Evolutionary conservation across 306 rosid genomes (phyloP), one percentile per base, ranked within the genome.

Genomic region (Alnus glutinosa): DNA sequence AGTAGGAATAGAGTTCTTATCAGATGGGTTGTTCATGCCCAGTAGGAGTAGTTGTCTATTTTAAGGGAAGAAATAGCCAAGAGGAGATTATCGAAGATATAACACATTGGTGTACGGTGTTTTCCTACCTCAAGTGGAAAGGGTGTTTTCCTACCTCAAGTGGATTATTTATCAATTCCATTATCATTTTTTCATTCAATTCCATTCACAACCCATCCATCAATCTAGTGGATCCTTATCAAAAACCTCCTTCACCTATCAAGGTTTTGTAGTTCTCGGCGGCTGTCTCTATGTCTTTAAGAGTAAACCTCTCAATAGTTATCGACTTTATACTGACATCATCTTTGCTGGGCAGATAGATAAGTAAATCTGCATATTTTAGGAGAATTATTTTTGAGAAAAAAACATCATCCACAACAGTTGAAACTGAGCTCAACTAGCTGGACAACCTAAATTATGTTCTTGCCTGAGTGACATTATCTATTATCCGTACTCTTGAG

Each of bases 161-260:
- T n/a, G n/a, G n/a, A n/a, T n/a, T n/a, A n/a, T n/a, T n/a, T n/a
- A n/a, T n/a, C n/a, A n/a, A n/a, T n/a, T n/a, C n/a, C n/a, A n/a
- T n/a, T n/a, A n/a, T n/a, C n/a, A n/a, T n/a, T n/a, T n/a, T n/a
- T n/a, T n/a, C n/a, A n/a, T n/a, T n/a, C n/a, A n/a, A n/a, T n/a
- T n/a, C n/a, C n/a, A n/a, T n/a, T n/a, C n/a, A n/a, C n/a, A n/a
- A n/a, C n/a, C n/a, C n/a, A n/a, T n/a, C n/a, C n/a, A n/a, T n/a
- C n/a, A n/a, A n/a, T n/a, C n/a, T n/a, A n/a, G n/a, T n/a, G n/a
- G n/a, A n/a, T n/a, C n/a, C n/a, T n/a, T n/a, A n/a, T n/a, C n/a
- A n/a, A n/a, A n/a, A n/a, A 63, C 98, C 98, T 64, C 97, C 98
- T 86, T 92, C 98, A 57, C 98, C 98, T 77, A 94, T 84, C 84